Percentiles rank a stretch among this genome's conserved stretches.
These are phyloP conservation scores for Sclerotinia subarctica DNA, from an alignment of 2,329 filamentous ascomycete genomes.

Conservation along the genomic window DNA sequence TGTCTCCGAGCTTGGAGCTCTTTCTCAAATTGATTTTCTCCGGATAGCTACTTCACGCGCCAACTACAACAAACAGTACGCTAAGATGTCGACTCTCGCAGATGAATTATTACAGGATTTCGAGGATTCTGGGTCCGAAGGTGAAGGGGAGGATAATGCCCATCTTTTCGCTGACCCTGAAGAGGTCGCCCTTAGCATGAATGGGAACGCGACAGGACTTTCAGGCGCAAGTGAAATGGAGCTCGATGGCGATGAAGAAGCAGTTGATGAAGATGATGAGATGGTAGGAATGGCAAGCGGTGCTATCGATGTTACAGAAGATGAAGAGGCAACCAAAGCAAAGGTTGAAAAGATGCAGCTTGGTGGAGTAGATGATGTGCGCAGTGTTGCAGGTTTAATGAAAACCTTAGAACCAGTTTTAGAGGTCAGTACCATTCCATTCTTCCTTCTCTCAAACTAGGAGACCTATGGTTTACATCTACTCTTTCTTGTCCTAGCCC, in stretches of 20 bases:
- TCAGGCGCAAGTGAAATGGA: conserved; percentile 49
- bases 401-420: conserved; percentile 76
- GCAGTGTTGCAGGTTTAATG: conserved; percentile 77
- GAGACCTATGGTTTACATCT: conserved; percentile 60
- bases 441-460: conserved; percentile 32
- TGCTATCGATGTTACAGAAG: conserved; percentile 44
- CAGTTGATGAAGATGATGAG: conserved; percentile 59
- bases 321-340: conserved; percentile 68
- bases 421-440: conserved; percentile 60
- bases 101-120: conserved; percentile 93
- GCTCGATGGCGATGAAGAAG: conserved; percentile 59
- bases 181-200: conserved; percentile 40
- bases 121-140: conserved; percentile 78
- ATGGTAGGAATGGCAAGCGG: conserved; percentile 47
- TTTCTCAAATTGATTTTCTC: conserved; percentile 6
- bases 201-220: conserved; percentile 34
- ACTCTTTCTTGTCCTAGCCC: conserved; percentile 56
- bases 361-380: conserved; percentile 69
- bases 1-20: conserved; percentile 5
- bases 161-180: conserved; percentile 44
- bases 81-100: conserved; percentile 78
- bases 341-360: conserved; percentile 82
- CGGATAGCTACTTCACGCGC: conserved; percentile 4
- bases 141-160: conserved; percentile 57
- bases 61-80: conserved; percentile 11